phyloP scores from a whole-genome alignment of 768 basidiomycete genomes.

The Agrocybe chaxingu region DNA sequence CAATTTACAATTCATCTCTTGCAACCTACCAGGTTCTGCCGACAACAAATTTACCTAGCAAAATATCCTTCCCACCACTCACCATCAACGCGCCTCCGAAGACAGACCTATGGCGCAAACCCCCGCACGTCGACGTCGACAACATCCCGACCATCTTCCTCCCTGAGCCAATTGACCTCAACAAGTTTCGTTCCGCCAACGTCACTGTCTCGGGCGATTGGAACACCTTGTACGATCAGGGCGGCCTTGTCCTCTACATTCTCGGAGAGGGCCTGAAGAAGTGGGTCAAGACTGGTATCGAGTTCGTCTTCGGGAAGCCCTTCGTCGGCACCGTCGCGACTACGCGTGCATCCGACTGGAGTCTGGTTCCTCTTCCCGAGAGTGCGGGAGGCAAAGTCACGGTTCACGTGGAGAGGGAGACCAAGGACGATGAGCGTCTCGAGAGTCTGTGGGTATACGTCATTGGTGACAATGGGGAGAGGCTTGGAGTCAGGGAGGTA shows the following conservation, averaged over 20 bases:
- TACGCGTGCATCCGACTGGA: constrained; percentile 29
- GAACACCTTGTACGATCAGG: constrained; percentile 29
- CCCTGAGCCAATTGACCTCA: constrained; percentile 24
- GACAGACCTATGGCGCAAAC: constrained; percentile 32
- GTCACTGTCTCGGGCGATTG: constrained; percentile 27
- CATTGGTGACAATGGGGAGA: constrained; percentile 27
- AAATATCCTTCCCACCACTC: constrained; percentile 19
- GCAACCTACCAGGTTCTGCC: constrained; percentile 24
- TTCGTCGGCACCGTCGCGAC: constrained; percentile 27
- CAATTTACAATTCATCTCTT: too few relatives aligned
- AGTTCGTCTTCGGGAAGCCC: constrained; percentile 26
- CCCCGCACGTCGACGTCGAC: constrained; percentile 26
- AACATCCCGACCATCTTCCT: constrained; percentile 26
- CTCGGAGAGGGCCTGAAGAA: constrained; percentile 29
- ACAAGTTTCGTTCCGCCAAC: constrained; percentile 26
- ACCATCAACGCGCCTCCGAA: constrained; percentile 23
- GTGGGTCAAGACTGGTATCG: constrained; percentile 30
- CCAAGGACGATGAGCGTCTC: constrained; percentile 23
- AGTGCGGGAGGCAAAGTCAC: constrained; percentile 22
- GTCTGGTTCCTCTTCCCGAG: constrained; percentile 24
- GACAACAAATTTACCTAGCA: constrained; percentile 14
- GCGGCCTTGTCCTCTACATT: constrained; percentile 28
- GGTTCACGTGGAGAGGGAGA: constrained; percentile 26
- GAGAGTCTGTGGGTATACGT: constrained; percentile 30
- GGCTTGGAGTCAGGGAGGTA: constrained; percentile 26